Evolutionary conservation across 768 basidiomycete species (phyloP).

Genomic region (Xerocomellus amylosporus): DNA sequence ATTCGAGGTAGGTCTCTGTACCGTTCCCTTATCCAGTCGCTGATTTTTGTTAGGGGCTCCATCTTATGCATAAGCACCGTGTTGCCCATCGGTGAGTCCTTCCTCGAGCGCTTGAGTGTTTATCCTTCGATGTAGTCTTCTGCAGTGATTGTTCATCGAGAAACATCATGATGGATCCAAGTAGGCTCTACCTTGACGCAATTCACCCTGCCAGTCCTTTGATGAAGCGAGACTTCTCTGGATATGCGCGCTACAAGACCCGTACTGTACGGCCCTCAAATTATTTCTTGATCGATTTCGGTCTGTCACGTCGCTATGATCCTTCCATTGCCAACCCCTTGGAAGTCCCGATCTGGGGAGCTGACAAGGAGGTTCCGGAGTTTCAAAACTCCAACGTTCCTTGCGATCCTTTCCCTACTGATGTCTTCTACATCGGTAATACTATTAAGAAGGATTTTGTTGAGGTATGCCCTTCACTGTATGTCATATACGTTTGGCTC

Average conservation of each 20-base stretch:
- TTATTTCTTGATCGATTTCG: background rate
- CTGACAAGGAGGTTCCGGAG: background rate
- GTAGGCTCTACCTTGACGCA: constrained; percentile 22
- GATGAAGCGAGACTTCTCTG: constrained; percentile 21
- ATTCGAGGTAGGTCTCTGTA: constrained; percentile 23
- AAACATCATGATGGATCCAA: constrained; percentile 37
- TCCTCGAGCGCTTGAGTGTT: background rate
- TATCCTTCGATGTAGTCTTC: background rate
- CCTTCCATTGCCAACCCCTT: background rate
- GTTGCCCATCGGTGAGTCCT: constrained; percentile 13
- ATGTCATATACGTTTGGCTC: too few relatives aligned
- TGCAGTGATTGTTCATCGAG: constrained; percentile 25
- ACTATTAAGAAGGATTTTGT: background rate
- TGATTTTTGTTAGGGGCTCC: constrained; percentile 16
- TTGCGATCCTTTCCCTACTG: background rate
- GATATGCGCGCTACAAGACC: constrained; percentile 14
- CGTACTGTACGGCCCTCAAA: constrained; percentile 1
- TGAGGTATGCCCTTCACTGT: background rate
- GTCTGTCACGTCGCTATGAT: background rate
- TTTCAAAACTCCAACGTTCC: background rate
- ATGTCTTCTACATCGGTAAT: background rate
- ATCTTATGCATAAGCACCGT: constrained; percentile 25
- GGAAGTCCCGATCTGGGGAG: background rate
- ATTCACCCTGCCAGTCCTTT: constrained; percentile 25
- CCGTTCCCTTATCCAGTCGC: accelerated